A percentile compares a stretch with the other conserved stretches of the same genome.
Conservation (phyloP, 176 grass and related monocot genomes). For the Zea mays region DNA sequence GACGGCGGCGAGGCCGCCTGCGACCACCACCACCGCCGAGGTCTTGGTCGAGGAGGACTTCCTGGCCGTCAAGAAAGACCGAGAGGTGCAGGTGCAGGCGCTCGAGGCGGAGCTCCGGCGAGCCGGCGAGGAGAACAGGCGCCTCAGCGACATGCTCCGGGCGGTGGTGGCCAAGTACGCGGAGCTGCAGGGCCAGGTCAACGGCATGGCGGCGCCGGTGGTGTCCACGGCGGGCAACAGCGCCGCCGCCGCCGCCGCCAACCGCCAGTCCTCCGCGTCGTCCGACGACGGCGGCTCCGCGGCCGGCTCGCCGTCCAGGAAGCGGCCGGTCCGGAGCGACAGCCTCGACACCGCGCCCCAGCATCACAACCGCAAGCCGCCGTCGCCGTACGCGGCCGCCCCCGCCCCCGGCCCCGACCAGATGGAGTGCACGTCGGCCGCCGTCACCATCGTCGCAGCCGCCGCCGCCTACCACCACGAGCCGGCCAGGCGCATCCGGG, state of each 20-base stretch:
- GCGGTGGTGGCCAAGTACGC: conserved; percentile 56
- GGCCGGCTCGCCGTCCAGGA: conserved; percentile 40
- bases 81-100: conserved; percentile 47
- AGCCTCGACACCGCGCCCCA: conserved; percentile 46
- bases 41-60: conserved; percentile 50
- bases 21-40: conserved; percentile 28
- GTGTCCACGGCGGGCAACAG: too few relatives aligned
- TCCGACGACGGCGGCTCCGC: conserved; percentile 55
- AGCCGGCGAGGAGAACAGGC: conserved; percentile 63
- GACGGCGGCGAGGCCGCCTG: not conserved
- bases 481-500: conserved; percentile 39
- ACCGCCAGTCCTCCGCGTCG: conserved; percentile 30
- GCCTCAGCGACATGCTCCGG: conserved; percentile 54
- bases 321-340: conserved; percentile 52
- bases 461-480: conserved; percentile 25
- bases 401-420: not conserved
- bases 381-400: not conserved
- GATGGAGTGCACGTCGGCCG: conserved; percentile 49
- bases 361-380: conserved; percentile 28
- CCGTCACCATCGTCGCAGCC: not conserved
- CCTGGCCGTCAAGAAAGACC: conserved; percentile 45
- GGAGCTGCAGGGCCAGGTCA: conserved; percentile 50
- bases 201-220: conserved; percentile 28
- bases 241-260: not conserved
- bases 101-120: conserved; percentile 61